These are phyloP conservation scores for Blastosporella zonata DNA, from an alignment of 1,284 basidiomycete genomes.

Conservation along the genomic window DNA sequence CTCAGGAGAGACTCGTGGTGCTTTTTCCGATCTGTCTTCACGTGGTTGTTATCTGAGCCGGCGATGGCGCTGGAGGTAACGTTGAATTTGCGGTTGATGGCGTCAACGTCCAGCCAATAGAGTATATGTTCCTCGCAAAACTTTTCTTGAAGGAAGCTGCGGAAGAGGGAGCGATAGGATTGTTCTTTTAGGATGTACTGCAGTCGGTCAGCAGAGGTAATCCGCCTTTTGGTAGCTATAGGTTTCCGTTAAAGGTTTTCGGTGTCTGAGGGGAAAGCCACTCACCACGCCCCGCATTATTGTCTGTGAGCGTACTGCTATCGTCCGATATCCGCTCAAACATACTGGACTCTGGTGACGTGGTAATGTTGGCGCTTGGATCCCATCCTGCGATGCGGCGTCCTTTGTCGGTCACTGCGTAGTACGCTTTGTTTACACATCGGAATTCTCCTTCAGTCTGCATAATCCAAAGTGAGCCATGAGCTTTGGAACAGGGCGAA, in stretches of 20 bases:
- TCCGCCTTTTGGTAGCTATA: background rate
- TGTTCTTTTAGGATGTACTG: constrained; percentile 15
- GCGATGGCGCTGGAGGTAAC: constrained; percentile 15
- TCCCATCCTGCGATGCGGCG: constrained; percentile 15
- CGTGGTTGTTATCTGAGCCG: background rate
- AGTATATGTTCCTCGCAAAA: constrained; percentile 19
- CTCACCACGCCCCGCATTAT: constrained; percentile 5
- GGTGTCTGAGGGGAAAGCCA: background rate
- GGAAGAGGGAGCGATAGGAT: constrained; percentile 13
- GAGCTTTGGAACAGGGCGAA: background rate
- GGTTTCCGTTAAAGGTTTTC: background rate
- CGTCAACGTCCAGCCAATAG: constrained; percentile 17
- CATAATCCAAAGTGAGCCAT: background rate
- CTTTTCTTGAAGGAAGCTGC: constrained; percentile 12
- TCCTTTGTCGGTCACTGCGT: constrained; percentile 19
- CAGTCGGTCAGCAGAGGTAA: constrained; percentile 5
- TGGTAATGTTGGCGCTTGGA: background rate
- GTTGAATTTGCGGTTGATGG: constrained; percentile 15
- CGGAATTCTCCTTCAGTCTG: constrained; percentile 18
- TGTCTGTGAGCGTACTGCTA: background rate
- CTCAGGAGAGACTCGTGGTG: constrained; percentile 13
- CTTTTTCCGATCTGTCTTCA: constrained; percentile 10
- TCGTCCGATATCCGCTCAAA: constrained; percentile 5
- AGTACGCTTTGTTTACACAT: constrained; percentile 17
- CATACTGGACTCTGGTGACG: background rate